Evolutionary conservation across 106 monocot genomes (phyloP), one percentile per base, ranked within the genome.

Genomic region (Posidonia australis): DNA sequence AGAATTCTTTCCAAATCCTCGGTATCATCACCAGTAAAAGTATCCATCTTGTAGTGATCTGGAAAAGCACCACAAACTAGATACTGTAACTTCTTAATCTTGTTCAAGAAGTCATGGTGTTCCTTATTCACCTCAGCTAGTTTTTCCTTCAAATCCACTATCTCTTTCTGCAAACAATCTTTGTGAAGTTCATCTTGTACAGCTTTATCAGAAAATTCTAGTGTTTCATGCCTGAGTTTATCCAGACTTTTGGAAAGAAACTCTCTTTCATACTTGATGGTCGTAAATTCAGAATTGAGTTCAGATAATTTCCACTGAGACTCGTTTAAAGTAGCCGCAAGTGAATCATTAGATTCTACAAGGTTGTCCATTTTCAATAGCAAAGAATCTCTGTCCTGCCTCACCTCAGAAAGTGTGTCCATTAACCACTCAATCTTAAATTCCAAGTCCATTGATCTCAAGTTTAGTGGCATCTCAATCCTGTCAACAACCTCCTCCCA

Each of bases 401-500:
- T 67, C 31, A 85, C 63, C 58, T 84, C 90, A 57, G 54, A 66
- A 73, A 90, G 76, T 32, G 63, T 63, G 25, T 64, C 87, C 36
- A 70, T 78, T 67, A 98, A 66, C 82, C 87, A 90, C 58, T 82
- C 78, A 58, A 98, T 70, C 59, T 74, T 87, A 63, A 80, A 80
- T 68, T 78, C 87, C 13, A 82, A 74, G 53, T 87, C 82, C 45
- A 73, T 43, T 51, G 75, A 70, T 30, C 79, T 81, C 67, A 87
- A 47, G 53, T 84, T 82, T 20, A 74, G 54, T 18, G 96, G 96
- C 56, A 87, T 68, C 27, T 76, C 80, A 73, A 98, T 87, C 64
- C 54, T 67, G 20, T 78, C 86, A 29, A 90, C 60, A 58, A 81
- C 55, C 55, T 85, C 90, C 84, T 98, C 90, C 87, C 81, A 98